Evolutionary conservation across 257 asterid genomes (phyloP).

Genomic region (Euphrasia confusa): DNA sequence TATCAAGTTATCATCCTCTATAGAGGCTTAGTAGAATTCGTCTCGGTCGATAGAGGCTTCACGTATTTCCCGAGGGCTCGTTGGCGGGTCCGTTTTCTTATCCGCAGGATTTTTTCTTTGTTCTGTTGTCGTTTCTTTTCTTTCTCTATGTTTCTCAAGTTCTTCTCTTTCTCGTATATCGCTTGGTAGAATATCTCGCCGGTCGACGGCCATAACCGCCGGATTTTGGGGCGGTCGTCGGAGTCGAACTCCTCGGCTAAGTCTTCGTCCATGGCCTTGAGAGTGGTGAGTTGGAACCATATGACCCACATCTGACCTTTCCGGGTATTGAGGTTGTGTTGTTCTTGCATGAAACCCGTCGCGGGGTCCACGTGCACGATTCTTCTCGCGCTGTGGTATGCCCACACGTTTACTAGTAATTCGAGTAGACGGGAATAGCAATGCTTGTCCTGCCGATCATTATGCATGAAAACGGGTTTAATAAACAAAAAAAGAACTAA

Average conservation of each 20-base stretch:
- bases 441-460: conserved; percentile 67
- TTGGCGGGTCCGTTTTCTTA: conserved; percentile 61
- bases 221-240: conserved; percentile 55
- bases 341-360: conserved; percentile 75
- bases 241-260: conserved; percentile 78
- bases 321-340: conserved; percentile 55
- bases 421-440: conserved; percentile 85
- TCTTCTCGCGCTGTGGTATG: conserved; percentile 84
- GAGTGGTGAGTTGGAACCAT: conserved; percentile 74
- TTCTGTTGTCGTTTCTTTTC: conserved; percentile 65
- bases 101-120: conserved; percentile 70
- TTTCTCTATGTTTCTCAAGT: conserved; percentile 48
- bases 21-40: conserved; percentile 30
- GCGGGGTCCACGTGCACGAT: conserved; percentile 72
- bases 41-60: conserved; percentile 69
- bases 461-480: background rate
- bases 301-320: conserved; percentile 88
- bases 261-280: conserved; percentile 86
- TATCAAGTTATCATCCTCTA: conserved; percentile 30
- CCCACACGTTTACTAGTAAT: conserved; percentile 88
- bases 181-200: conserved; percentile 93
- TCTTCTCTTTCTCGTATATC: conserved; percentile 59
- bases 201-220: conserved; percentile 83
- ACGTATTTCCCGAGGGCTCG: conserved; percentile 75
- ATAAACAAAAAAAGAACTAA: background rate